Percentiles rank a stretch among this genome's conserved stretches.
Conservation (phyloP, 2,329 filamentous ascomycete species). For the Xylaria sp. region DNA sequence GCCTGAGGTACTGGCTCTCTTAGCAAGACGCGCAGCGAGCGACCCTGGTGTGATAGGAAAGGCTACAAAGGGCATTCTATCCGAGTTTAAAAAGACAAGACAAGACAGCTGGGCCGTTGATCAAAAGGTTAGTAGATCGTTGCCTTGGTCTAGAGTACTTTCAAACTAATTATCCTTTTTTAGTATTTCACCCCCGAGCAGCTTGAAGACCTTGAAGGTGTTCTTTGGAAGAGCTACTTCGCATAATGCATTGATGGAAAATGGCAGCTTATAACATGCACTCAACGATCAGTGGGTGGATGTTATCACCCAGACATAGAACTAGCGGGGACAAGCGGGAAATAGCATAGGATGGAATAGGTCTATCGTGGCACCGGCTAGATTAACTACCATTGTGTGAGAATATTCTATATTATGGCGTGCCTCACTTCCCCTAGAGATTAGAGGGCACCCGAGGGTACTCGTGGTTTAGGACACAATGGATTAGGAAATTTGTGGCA, state of each 20-base stretch:
- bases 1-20: slow-evolving; percentile 86
- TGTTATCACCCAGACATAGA: background rate
- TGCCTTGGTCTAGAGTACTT: background rate
- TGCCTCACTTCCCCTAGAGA: slow-evolving; percentile 3
- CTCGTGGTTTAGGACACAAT: slow-evolving; percentile 6
- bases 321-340: background rate
- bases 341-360: background rate
- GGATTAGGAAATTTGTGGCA: slow-evolving; percentile 17
- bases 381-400: background rate
- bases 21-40: slow-evolving; percentile 86
- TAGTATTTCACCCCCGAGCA: slow-evolving; percentile 90
- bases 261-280: background rate
- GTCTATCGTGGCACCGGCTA: slow-evolving; percentile 2
- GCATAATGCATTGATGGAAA: slow-evolving; percentile 63
- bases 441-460: background rate
- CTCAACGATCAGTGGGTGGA: background rate
- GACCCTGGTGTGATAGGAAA: slow-evolving; percentile 95
- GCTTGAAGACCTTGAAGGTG: slow-evolving; percentile 92
- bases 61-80: slow-evolving; percentile 91
- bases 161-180: slow-evolving; percentile 45
- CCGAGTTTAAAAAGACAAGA: slow-evolving; percentile 99
- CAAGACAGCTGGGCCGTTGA: slow-evolving; percentile 99
- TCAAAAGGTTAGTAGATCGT: slow-evolving; percentile 78
- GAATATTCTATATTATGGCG: background rate
- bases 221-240: slow-evolving; percentile 99